phyloP scores from a whole-genome alignment of 163 green algal species.

The Botryococcus braunii region DNA sequence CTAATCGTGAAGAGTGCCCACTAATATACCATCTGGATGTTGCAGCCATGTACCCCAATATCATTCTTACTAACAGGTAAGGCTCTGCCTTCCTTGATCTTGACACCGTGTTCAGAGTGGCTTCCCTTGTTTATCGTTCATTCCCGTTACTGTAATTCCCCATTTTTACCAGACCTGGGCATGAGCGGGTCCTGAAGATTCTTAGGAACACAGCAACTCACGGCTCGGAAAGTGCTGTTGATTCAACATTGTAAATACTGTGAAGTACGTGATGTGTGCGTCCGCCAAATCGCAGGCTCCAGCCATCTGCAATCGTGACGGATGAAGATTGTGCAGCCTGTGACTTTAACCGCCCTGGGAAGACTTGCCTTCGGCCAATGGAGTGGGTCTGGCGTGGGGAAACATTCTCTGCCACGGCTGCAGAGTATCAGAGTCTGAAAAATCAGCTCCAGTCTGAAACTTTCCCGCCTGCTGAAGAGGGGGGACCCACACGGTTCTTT shows the following conservation, averaged over 20 bases:
- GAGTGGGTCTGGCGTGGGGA: constrained; percentile 97
- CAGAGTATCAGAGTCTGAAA: constrained; percentile 82
- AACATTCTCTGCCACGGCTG: constrained; percentile 53
- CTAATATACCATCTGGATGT: constrained; percentile 99
- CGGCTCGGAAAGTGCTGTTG: too few relatives aligned
- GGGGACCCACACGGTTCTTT: constrained; percentile 31
- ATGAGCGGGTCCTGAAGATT: too few relatives aligned
- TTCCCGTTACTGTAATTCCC: too few relatives aligned
- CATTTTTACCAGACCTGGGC: too few relatives aligned
- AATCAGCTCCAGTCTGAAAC: constrained; percentile 75
- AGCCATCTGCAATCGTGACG: constrained; percentile 85
- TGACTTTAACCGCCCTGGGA: constrained; percentile 92
- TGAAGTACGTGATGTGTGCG: too few relatives aligned
- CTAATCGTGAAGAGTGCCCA: constrained; percentile 72
- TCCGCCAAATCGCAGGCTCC: constrained; percentile 29
- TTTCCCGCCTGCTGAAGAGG: constrained; percentile 31
- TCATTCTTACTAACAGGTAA: constrained; percentile 96
- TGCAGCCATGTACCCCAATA: constrained; percentile 99
- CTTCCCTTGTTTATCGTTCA: too few relatives aligned
- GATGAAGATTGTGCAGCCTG: constrained; percentile 95
- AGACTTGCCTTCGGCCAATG: constrained; percentile 91
- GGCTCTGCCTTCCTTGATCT: too few relatives aligned
- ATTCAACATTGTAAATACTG: too few relatives aligned
- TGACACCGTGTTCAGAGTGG: too few relatives aligned
- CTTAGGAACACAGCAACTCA: too few relatives aligned